Evolutionary conservation across 352 stramenopile genomes (phyloP).

Genomic region (Globisporangium megalacanthum): DNA sequence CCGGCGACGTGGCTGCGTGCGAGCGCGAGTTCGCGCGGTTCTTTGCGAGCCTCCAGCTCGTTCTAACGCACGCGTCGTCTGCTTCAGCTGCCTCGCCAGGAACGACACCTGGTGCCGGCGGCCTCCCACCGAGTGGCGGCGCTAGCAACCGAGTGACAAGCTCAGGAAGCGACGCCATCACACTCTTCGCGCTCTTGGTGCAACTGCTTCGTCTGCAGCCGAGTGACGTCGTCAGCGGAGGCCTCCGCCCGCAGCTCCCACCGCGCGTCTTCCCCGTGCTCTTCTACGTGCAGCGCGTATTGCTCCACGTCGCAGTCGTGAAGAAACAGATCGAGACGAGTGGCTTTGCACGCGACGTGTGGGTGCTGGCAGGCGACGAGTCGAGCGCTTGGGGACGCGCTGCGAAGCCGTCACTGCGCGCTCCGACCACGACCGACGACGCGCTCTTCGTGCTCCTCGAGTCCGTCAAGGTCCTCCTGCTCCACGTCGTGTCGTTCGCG

Average conservation of each 20-base stretch:
- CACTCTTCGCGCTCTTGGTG: conserved; percentile 25
- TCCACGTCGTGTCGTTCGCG: conserved; percentile 24
- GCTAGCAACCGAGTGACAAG: too few species aligned
- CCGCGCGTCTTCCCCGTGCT: conserved; percentile 23
- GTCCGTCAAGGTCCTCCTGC: conserved; percentile 28
- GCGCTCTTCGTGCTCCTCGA: conserved; percentile 33
- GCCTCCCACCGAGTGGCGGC: neutral
- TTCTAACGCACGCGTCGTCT: conserved; percentile 2
- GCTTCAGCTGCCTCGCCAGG: conserved; percentile 7
- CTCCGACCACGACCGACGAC: neutral
- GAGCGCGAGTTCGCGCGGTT: conserved; percentile 33
- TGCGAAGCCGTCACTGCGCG: neutral
- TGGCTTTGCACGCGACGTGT: conserved; percentile 22
- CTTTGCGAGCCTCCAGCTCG: conserved; percentile 36
- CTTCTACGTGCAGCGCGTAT: conserved; percentile 30
- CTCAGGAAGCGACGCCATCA: conserved; percentile 12
- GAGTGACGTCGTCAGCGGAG: neutral
- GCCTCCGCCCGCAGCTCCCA: conserved; percentile 8
- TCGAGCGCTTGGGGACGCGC: conserved; percentile 11
- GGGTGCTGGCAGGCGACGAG: conserved; percentile 11
- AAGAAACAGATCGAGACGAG: conserved; percentile 29
- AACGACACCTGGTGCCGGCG: neutral
- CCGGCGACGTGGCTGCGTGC: conserved; percentile 14
- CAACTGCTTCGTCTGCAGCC: conserved; percentile 16
- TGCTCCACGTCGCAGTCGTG: conserved; percentile 25